Percentiles rank a stretch among this genome's conserved stretches.
phyloP scores from a whole-genome alignment of 441 rosid genomes.

The Bocquillonia castaneifolia region DNA sequence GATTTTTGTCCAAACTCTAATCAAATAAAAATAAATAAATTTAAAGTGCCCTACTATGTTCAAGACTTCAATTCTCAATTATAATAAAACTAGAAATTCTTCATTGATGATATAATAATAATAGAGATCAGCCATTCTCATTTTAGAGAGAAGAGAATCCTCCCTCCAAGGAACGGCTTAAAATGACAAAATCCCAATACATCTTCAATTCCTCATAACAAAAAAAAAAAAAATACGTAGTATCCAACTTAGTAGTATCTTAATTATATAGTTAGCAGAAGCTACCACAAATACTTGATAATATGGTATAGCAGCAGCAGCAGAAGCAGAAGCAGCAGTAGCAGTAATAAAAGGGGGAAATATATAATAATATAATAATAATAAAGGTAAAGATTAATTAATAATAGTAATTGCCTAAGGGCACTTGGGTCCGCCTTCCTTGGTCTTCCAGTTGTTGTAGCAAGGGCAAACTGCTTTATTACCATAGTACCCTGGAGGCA shows the following conservation, averaged over 20 bases:
- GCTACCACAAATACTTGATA: not conserved
- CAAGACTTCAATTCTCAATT: not conserved
- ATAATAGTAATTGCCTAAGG: too few species aligned
- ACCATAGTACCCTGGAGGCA: constrained; percentile 82
- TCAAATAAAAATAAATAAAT: too few species aligned
- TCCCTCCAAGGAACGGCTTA: constrained; percentile 18
- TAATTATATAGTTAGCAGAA: not conserved
- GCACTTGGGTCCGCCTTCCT: constrained; percentile 90
- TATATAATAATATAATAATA: too few species aligned
- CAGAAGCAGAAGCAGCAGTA: not conserved
- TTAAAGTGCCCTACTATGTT: too few species aligned
- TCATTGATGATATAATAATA: not conserved
- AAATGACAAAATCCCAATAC: not conserved
- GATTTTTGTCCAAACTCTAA: too few species aligned
- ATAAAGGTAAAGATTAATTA: not conserved
- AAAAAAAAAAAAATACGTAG: too few species aligned
- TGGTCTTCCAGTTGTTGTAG: constrained; percentile 98
- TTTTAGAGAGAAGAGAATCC: not conserved
- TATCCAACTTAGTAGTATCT: too few species aligned
- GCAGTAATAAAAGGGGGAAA: too few species aligned
- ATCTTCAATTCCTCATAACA: too few species aligned
- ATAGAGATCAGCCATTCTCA: constrained; percentile 19
- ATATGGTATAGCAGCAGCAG: not conserved
- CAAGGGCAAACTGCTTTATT: constrained; percentile 75
- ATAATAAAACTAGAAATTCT: not conserved